phyloP scores from a whole-genome alignment of 2,329 filamentous ascomycete genomes.

The Chaetomium globosum region DNA sequence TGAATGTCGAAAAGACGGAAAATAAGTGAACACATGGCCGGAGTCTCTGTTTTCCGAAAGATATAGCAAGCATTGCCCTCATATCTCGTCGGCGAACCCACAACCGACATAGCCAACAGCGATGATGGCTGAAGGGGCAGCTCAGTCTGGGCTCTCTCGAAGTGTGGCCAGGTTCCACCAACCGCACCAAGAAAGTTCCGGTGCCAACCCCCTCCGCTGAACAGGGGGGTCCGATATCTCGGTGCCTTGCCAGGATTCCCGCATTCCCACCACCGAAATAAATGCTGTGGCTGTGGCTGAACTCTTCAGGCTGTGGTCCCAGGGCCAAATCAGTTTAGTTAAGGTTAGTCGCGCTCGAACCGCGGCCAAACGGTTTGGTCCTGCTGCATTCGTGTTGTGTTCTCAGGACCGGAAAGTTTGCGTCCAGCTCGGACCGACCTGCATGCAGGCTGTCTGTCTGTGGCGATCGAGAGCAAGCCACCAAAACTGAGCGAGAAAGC shows the following conservation, averaged over 20 bases:
- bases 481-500: background rate
- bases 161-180: background rate
- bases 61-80: background rate
- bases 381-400: background rate
- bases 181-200: background rate
- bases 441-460: background rate
- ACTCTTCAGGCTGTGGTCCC: background rate
- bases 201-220: background rate
- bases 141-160: background rate
- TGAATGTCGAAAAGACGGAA: background rate
- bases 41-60: background rate
- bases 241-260: constrained; percentile 1
- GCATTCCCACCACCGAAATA: background rate
- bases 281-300: background rate
- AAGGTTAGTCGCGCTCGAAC: background rate
- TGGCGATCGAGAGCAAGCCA: background rate
- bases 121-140: background rate
- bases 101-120: background rate
- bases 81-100: background rate
- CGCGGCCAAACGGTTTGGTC: background rate
- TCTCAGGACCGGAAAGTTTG: background rate
- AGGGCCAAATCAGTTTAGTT: background rate
- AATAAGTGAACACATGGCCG: background rate
- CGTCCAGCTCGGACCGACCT: background rate
- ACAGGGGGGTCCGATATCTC: background rate